A percentile compares a stretch with the other conserved stretches of the same genome.
Evolutionary conservation across 2,329 filamentous ascomycete genomes (phyloP).

Genomic region (Pseudomassariella vexata): DNA sequence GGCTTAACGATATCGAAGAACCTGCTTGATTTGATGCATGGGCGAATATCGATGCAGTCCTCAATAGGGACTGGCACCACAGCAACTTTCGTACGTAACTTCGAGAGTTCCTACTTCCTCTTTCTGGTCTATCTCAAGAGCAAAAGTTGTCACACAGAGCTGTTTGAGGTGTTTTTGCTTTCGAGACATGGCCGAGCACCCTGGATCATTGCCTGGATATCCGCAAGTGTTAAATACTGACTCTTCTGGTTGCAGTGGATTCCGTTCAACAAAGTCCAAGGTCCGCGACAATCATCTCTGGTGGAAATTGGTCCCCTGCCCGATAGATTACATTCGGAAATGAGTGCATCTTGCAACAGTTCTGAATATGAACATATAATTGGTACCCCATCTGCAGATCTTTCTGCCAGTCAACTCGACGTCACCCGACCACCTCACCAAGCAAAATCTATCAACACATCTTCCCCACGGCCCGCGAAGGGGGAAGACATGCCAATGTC

Average conservation of each 20-base stretch:
- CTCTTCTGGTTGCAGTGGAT: too few relatives aligned
- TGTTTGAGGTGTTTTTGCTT: too few relatives aligned
- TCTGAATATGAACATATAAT: constrained; percentile 53
- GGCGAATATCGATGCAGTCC: constrained; percentile 66
- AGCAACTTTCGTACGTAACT: too few relatives aligned
- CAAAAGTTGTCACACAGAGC: too few relatives aligned
- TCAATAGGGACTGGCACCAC: constrained; percentile 62
- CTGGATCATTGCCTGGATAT: too few relatives aligned
- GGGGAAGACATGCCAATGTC: constrained; percentile 44
- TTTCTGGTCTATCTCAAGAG: too few relatives aligned
- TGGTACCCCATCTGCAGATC: constrained; percentile 34
- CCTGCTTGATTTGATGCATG: constrained; percentile 72
- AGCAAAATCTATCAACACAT: constrained; percentile 27
- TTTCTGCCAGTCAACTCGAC: constrained; percentile 15
- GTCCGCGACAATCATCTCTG: constrained; percentile 38
- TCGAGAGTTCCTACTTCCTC: too few relatives aligned
- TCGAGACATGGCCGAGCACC: too few relatives aligned
- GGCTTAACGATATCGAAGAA: constrained; percentile 80
- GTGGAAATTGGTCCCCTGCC: constrained; percentile 60
- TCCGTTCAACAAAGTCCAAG: constrained; percentile 66
- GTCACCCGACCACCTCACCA: constrained; percentile 19
- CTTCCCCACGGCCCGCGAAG: constrained; percentile 18
- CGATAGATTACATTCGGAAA: constrained; percentile 59
- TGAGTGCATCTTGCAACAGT: constrained; percentile 60
- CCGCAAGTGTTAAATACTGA: too few relatives aligned